Evolutionary conservation across 2,329 filamentous ascomycete species (phyloP), one percentile per base, ranked within the genome.

Genomic region (Dryadomyces quercus-mongolicae): DNA sequence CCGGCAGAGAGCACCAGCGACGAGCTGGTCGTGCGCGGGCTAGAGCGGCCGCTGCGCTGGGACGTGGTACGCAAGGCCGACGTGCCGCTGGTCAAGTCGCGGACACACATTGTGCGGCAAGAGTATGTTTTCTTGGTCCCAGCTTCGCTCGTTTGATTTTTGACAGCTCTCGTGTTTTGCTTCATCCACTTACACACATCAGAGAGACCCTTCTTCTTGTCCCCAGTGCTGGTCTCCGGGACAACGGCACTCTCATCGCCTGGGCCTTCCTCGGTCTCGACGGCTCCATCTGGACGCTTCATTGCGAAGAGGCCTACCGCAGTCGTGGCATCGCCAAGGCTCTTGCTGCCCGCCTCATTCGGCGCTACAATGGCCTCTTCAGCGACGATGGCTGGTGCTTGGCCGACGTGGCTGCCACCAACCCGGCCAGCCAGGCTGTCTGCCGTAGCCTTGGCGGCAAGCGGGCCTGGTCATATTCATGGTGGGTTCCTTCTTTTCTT

Each of bases 201-300:
- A 64, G 62, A 58, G 65, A 70, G 10, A 75, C 67, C 13, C 63
- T 77, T 25, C 60, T 67, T 55, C 62, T 64, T 21, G 67, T 77
- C 45, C 76, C 75, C 2, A 78, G 71, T 57, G 64, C 71, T 42
- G 68, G 71, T 1, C 66, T 82, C 20, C 73, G 74, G 52, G 62
- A 70, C 18, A 72, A 70, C 40, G 20, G 8, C 1, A 74, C 68
- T 1, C 73, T 76, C 0, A 67, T 87, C 5, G 80, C 82, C 0
- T 88, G 85, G 85, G 77, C 75, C 0, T 85, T 88, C 51, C 63
- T 80, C 5, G 73, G 80, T 0, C 68, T 76, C 2, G 83, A 86
- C 61, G 82, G 76, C 1, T 81, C 77, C n/a, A 63, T 85, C 16
- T 77, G 74, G 12, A 77, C 76, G 34, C 65, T 86, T 40, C 79